A percentile compares a stretch with the other conserved stretches of the same genome.
Evolutionary conservation across 2,329 filamentous ascomycete species (phyloP).

Genomic region (Triangularia verruculosa): DNA sequence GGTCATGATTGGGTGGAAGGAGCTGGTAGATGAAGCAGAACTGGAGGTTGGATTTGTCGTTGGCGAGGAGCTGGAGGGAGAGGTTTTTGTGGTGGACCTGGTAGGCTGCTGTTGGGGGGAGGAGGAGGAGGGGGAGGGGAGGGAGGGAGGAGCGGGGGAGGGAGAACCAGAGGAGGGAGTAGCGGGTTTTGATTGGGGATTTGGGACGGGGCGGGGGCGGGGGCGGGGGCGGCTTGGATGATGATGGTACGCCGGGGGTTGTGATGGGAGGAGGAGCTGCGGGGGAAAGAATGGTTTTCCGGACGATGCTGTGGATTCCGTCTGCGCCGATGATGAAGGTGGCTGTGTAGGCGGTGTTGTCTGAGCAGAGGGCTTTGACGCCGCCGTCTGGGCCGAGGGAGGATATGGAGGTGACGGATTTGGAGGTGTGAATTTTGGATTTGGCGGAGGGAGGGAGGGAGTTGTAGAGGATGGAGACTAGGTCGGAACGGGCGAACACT

Average conservation of each 20-base stretch:
- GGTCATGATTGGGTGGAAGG: background rate
- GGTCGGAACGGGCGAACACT: background rate
- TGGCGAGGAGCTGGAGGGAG: background rate
- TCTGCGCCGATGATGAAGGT: constrained; percentile 13
- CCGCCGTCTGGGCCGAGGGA: background rate
- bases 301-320: constrained; percentile 10
- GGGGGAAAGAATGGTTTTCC: constrained; percentile 3
- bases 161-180: constrained; percentile 5
- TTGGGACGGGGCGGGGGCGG: background rate
- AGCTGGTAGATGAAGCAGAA: background rate
- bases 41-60: background rate
- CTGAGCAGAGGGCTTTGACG: constrained; percentile 1
- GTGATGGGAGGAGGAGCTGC: background rate
- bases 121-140: background rate
- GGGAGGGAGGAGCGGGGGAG: background rate
- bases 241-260: no score
- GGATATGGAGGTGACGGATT: background rate
- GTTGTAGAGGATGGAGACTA: constrained; percentile 8
- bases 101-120: background rate
- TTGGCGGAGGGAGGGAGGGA: background rate
- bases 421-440: constrained; percentile 1
- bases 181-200: background rate
- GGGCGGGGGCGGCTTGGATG: background rate
- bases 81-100: background rate
- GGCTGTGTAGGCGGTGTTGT: background rate